Base-by-base conservation (phyloP, 441 rosid species). In the Bocquillonia castaneifolia region DNA sequence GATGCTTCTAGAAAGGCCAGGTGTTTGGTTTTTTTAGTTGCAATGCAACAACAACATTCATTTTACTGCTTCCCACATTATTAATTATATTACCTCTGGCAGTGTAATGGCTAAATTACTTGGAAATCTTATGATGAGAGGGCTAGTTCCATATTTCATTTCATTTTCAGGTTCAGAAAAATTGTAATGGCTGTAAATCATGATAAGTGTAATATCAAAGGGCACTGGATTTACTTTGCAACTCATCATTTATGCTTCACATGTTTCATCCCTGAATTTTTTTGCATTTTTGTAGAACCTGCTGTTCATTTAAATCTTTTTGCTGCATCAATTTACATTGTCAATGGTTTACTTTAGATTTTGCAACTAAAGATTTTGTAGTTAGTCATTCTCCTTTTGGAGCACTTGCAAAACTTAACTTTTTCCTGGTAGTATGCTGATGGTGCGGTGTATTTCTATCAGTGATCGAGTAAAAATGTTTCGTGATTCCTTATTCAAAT, bases 1-100 rank as follows among this genome's bases (percentile, higher is more conserved):
- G 90, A 84, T 76, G 63, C 77, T 61, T 71, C 73, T 52, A 54
- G 13, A 29, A 82, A 76, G 82, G 90, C 92, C 75, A 77, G 83
- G 92, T 87, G 82, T 61, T 62, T 64, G 69, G 10, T 65, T 8
- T 12, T 32, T 56, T 28, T 34, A 10, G 13, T 23, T 67, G 29
- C 42, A 48, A 15, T n/a, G n/a, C n/a, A n/a, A 18, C 20, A 6
- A 20, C 9, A 36, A 17, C 42, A 5, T 53, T 17, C 1, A 23
- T 44, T 44, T 67, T 50, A 39, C 31, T 26, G 29, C 36, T 34
- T 15, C n/a, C 55, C 56, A 15, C 39, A 51, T 20, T 29, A 6
- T 26, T 22, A 45, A 22, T 51, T 13, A 50, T 66, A 23, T 31
- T 32, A 26, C 34, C 52, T 65, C 40, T 34, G 20, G 34, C 45